These are phyloP conservation scores for Podospora pseudoanserina DNA, from an alignment of 495 filamentous ascomycete species.

Conservation along the genomic window DNA sequence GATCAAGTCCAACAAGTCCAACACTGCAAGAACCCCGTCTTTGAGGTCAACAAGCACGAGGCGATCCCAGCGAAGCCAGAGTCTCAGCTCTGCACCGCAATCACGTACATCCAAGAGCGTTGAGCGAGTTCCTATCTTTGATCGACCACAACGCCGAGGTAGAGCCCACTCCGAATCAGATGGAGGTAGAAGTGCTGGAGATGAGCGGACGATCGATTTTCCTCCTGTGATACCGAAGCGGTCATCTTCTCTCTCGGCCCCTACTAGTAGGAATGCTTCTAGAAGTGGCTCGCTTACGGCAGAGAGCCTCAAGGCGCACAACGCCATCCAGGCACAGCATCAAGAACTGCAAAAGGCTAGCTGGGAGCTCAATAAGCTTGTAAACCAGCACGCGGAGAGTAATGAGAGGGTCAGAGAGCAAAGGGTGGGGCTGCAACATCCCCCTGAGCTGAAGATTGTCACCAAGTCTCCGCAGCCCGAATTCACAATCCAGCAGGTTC, in stretches of 20 bases:
- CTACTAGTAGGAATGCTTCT: conserved; percentile 65
- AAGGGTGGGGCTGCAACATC: neutral
- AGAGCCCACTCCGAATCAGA: conserved; percentile 48
- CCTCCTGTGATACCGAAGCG: conserved; percentile 59
- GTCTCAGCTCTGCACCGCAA: conserved; percentile 40
- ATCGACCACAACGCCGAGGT: conserved; percentile 36
- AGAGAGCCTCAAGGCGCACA: conserved; percentile 61
- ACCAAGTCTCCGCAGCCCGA: conserved; percentile 9
- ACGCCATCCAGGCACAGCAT: conserved; percentile 37
- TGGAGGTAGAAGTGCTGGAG: conserved; percentile 39
- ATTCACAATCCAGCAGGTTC: conserved; percentile 24
- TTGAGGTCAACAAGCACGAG: conserved; percentile 53
- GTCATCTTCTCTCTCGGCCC: conserved; percentile 66
- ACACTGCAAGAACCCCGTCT: conserved; percentile 42
- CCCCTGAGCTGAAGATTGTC: neutral
- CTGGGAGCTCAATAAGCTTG: conserved; percentile 28
- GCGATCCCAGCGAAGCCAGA: conserved; percentile 44
- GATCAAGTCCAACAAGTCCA: conserved; percentile 52
- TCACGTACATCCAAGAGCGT: conserved; percentile 32
- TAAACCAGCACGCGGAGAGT: conserved; percentile 12
- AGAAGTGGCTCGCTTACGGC: conserved; percentile 63
- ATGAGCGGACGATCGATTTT: conserved; percentile 53
- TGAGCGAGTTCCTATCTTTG: conserved; percentile 33
- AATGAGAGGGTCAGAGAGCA: neutral
- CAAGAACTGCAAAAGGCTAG: conserved; percentile 29